Evolutionary conservation across 129 eudicot genomes (phyloP).

Genomic region (Tanacetum coccineum): DNA sequence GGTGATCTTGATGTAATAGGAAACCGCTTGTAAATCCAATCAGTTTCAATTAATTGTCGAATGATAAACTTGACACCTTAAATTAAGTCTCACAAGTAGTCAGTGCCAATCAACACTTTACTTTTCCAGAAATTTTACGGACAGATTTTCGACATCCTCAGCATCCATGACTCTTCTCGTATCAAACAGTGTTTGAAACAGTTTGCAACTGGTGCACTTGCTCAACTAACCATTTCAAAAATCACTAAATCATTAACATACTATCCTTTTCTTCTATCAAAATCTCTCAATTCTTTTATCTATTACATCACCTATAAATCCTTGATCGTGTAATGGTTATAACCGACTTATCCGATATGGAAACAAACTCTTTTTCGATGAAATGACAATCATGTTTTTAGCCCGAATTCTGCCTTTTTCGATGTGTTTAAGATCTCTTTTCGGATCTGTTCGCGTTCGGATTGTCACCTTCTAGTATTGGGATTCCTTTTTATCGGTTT

Average conservation of each 20-base stretch:
- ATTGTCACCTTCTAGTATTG: conserved; percentile 75
- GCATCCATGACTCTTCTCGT: conserved; percentile 41
- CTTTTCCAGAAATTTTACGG: conserved; percentile 38
- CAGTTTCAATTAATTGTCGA: too few relatives aligned
- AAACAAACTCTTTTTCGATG: conserved; percentile 45
- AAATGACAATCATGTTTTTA: conserved; percentile 50
- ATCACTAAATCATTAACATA: conserved; percentile 63
- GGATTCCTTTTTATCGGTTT: conserved; percentile 69
- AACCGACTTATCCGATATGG: conserved; percentile 28
- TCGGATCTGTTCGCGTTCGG: conserved; percentile 55
- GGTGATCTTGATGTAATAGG: too few relatives aligned
- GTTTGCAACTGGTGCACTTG: conserved; percentile 39
- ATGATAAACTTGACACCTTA: too few relatives aligned
- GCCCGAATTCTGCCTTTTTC: conserved; percentile 54
- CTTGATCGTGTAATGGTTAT: conserved; percentile 41
- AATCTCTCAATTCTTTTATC: conserved; percentile 34
- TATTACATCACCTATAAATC: conserved; percentile 49
- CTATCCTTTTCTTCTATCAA: conserved; percentile 30
- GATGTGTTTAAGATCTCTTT: conserved; percentile 56
- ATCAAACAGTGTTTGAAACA: conserved; percentile 39
- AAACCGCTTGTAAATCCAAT: too few relatives aligned
- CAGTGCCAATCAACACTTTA: too few relatives aligned
- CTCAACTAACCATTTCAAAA: conserved; percentile 86
- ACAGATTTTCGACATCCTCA: conserved; percentile 59
- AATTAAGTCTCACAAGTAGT: too few relatives aligned